These are phyloP conservation scores for Tricholoma furcatifolium DNA, from an alignment of 768 basidiomycete genomes.

Conservation along the genomic window DNA sequence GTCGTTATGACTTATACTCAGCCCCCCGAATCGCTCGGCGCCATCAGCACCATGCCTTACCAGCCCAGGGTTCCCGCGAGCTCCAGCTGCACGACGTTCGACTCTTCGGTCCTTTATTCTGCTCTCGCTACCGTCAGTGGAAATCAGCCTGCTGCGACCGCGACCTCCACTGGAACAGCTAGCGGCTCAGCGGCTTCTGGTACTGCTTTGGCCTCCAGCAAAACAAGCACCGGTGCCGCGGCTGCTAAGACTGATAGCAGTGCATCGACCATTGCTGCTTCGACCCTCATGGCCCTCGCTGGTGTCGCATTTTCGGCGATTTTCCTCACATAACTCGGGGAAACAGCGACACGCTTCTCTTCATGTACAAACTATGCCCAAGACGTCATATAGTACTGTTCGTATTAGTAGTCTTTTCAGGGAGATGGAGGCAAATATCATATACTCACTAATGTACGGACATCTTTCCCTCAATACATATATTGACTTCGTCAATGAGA, in stretches of 20 bases:
- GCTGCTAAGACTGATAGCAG: conserved; percentile 14
- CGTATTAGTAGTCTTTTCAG: not conserved
- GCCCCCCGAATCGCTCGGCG: conserved; percentile 36
- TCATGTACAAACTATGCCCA: not conserved
- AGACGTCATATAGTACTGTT: not conserved
- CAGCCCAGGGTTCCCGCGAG: conserved; percentile 34
- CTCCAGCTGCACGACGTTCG: conserved; percentile 33
- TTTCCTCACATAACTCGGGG: conserved; percentile 17
- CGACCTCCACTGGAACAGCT: not conserved
- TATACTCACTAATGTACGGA: too few relatives aligned
- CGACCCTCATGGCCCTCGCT: conserved; percentile 13
- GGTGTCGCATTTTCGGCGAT: conserved; percentile 21
- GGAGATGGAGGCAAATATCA: not conserved
- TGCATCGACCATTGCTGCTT: conserved; percentile 10
- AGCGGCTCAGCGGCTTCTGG: not conserved
- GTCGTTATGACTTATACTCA: conserved; percentile 37
- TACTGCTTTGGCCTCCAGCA: conserved; percentile 5
- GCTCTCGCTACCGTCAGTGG: conserved; percentile 19
- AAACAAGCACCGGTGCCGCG: conserved; percentile 7
- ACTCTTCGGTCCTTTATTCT: conserved; percentile 30
- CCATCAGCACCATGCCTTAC: conserved; percentile 38
- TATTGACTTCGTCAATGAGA: too few relatives aligned
- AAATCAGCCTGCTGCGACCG: not conserved
- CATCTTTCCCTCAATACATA: too few relatives aligned
- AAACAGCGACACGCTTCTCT: not conserved